phyloP scores from a whole-genome alignment of 768 basidiomycete species.

The Pisolithus marmoratus region DNA sequence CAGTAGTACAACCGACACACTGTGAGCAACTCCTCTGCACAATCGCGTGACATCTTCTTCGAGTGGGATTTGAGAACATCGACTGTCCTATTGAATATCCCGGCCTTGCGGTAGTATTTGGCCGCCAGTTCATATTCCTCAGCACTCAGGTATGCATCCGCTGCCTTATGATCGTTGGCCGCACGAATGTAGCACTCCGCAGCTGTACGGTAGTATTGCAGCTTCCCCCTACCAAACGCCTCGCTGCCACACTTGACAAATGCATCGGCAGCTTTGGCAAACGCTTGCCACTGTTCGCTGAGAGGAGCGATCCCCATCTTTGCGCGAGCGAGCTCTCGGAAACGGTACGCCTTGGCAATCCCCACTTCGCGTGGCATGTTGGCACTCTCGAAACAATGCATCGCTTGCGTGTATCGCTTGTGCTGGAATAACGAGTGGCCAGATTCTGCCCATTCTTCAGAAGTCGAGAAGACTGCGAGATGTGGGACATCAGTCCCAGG shows the following conservation, averaged over 20 bases:
- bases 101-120: slow-evolving; percentile 40
- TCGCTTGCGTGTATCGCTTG: slow-evolving; percentile 44
- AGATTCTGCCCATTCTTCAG: slow-evolving; percentile 41
- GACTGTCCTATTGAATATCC: slow-evolving; percentile 49
- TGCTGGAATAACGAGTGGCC: slow-evolving; percentile 35
- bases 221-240: slow-evolving; percentile 17
- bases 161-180: slow-evolving; percentile 38
- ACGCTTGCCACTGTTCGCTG: slow-evolving; percentile 32
- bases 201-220: slow-evolving; percentile 36
- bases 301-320: slow-evolving; percentile 20
- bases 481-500: slow-evolving; percentile 45
- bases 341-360: slow-evolving; percentile 47
- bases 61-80: slow-evolving; percentile 35
- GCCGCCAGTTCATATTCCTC: slow-evolving; percentile 40
- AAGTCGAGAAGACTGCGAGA: slow-evolving; percentile 48
- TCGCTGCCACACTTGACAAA: slow-evolving; percentile 39
- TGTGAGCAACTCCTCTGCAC: slow-evolving; percentile 33
- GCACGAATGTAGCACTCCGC: slow-evolving; percentile 43
- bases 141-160: slow-evolving; percentile 36
- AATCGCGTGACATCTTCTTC: slow-evolving; percentile 22
- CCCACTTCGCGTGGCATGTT: slow-evolving; percentile 34
- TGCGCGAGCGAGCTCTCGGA: slow-evolving; percentile 45
- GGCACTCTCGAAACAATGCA: slow-evolving; percentile 49
- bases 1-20: slow-evolving; percentile 45
- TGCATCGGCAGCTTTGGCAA: slow-evolving; percentile 40